phyloP scores from a whole-genome alignment of 306 rosid genomes.

The Argentina anserina region DNA sequence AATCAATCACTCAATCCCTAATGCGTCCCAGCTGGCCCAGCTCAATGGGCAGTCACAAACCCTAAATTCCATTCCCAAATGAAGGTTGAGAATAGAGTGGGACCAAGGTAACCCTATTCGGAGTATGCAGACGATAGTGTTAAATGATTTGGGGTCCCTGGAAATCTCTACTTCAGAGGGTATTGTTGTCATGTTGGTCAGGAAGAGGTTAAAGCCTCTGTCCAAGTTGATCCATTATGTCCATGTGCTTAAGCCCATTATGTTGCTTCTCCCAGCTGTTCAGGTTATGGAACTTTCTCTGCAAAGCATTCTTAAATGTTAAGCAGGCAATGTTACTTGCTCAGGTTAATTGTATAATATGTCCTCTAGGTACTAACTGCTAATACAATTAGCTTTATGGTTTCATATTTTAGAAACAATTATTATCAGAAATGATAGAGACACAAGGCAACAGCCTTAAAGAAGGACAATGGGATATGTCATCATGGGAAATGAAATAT shows the following conservation, averaged over 20 bases:
- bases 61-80: slow-evolving; percentile 17
- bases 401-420: neutral
- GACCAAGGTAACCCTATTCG: slow-evolving; percentile 25
- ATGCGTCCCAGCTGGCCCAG: slow-evolving; percentile 43
- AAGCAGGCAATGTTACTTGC: neutral
- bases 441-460: neutral
- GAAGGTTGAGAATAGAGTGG: neutral
- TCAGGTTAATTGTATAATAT: neutral
- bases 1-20: slow-evolving; percentile 14
- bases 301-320: neutral
- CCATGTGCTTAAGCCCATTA: slow-evolving; percentile 2
- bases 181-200: slow-evolving; percentile 22
- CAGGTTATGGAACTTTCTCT: neutral
- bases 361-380: neutral
- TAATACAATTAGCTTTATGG: neutral
- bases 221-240: slow-evolving; percentile 10
- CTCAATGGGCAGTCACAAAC: slow-evolving; percentile 25
- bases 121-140: neutral
- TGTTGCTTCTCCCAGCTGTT: neutral
- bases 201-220: neutral
- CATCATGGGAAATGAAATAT: neutral
- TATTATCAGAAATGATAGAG: neutral
- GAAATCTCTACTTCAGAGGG: slow-evolving; percentile 9
- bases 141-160: neutral
- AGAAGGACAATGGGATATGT: neutral